Evolutionary conservation across 1,284 basidiomycete species (phyloP).

Genomic region (Boletus sp.): DNA sequence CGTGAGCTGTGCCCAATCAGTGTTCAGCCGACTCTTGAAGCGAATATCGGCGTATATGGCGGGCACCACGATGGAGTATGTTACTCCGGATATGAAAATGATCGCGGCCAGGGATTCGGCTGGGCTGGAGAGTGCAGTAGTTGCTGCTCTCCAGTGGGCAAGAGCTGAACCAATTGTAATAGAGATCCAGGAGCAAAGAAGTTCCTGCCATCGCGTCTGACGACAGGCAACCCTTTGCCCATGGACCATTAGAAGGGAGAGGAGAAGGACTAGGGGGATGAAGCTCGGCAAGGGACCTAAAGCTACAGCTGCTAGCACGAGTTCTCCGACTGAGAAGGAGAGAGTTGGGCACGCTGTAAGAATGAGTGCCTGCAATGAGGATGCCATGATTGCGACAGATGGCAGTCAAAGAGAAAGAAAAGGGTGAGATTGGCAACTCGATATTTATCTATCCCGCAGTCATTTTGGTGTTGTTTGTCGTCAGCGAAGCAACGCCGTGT

Average conservation of each 20-base stretch:
- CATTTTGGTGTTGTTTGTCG: conserved; percentile 26
- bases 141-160: conserved; percentile 46
- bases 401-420: conserved; percentile 4
- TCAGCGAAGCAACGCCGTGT: conserved; percentile 6
- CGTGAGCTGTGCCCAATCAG: conserved; percentile 42
- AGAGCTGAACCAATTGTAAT: conserved; percentile 46
- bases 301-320: conserved; percentile 42
- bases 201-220: conserved; percentile 30
- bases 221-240: conserved; percentile 41
- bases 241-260: conserved; percentile 50
- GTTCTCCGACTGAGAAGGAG: conserved; percentile 37
- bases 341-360: conserved; percentile 22
- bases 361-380: conserved; percentile 26
- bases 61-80: conserved; percentile 33
- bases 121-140: conserved; percentile 54
- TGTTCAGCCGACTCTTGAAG: conserved; percentile 30
- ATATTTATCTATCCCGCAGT: conserved; percentile 24
- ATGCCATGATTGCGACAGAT: conserved; percentile 19
- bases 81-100: conserved; percentile 41
- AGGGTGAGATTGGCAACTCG: not conserved
- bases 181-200: conserved; percentile 38
- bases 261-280: conserved; percentile 44
- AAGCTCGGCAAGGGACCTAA: conserved; percentile 49
- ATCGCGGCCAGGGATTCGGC: conserved; percentile 46
- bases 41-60: conserved; percentile 40